Evolutionary conservation across 176 grass and related monocot genomes (phyloP).

Genomic region (Cocos nucifera): DNA sequence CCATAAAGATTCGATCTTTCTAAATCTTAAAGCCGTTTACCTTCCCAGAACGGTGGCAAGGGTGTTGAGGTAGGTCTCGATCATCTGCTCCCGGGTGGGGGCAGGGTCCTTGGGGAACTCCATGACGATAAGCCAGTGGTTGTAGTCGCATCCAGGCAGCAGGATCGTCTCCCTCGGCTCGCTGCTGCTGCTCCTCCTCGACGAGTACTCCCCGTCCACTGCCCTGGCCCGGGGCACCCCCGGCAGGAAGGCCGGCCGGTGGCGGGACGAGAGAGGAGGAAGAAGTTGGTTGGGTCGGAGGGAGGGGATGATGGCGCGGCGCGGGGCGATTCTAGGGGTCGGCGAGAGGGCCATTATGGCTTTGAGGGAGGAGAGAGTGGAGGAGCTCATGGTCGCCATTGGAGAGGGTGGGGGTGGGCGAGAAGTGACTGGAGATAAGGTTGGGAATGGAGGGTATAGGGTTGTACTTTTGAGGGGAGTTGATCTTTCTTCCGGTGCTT

Average conservation of each 20-base stretch:
- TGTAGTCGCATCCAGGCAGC: slow-evolving; percentile 96
- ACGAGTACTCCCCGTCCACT: slow-evolving; percentile 6
- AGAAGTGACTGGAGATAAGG: slow-evolving; percentile 26
- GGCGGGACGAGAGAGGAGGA: slow-evolving; percentile 7
- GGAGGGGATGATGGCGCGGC: not conserved
- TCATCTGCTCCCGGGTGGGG: slow-evolving; percentile 94
- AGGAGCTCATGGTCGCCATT: slow-evolving; percentile 46
- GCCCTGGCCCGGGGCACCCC: not conserved
- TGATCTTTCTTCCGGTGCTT: too few species aligned
- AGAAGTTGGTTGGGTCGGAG: not conserved
- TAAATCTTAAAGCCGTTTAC: slow-evolving; percentile 14
- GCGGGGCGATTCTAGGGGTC: not conserved
- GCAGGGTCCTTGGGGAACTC: slow-evolving; percentile 99
- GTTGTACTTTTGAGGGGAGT: too few species aligned
- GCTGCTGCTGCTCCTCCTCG: not conserved
- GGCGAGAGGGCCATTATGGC: slow-evolving; percentile 7
- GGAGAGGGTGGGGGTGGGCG: not conserved
- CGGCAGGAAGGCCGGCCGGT: not conserved
- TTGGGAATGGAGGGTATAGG: not conserved
- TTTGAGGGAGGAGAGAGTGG: slow-evolving; percentile 32
- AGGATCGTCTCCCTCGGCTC: slow-evolving; percentile 87
- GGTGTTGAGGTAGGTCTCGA: slow-evolving; percentile 91
- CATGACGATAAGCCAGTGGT: slow-evolving; percentile 98
- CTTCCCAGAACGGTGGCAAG: slow-evolving; percentile 88
- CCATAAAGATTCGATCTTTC: too few species aligned